Conservation (phyloP, 495 filamentous ascomycete genomes). For the Monascus purpureus region DNA sequence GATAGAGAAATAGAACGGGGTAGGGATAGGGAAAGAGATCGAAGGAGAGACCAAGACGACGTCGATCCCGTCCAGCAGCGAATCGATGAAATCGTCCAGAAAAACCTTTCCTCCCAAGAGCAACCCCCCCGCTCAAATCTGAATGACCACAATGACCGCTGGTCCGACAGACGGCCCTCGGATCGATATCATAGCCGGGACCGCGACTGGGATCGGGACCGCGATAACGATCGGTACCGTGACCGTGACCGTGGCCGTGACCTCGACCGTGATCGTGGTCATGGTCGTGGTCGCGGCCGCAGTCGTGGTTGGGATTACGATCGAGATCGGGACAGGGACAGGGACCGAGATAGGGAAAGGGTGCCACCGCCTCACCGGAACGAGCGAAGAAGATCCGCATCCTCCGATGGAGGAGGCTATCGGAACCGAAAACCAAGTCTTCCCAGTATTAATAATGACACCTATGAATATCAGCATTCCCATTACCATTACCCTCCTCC, state of each 20-base stretch:
- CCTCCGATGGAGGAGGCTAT: neutral
- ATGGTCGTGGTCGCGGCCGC: neutral
- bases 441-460: too few species aligned
- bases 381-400: too few species aligned
- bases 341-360: too few species aligned
- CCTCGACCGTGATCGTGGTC: neutral
- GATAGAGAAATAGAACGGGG: neutral
- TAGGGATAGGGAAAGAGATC: neutral
- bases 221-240: conserved; percentile 3
- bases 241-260: neutral
- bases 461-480: too few species aligned
- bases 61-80: conserved; percentile 19
- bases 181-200: conserved; percentile 7
- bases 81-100: conserved; percentile 20
- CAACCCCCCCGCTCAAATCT: neutral
- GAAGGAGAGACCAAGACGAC: conserved; percentile 1
- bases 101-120: conserved; percentile 7
- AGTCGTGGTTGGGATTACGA: neutral
- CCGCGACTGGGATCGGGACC: conserved; percentile 4
- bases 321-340: too few species aligned
- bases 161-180: conserved; percentile 3
- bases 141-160: neutral
- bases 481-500: too few species aligned
- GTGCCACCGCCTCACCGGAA: conserved; percentile 1
- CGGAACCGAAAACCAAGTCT: neutral